phyloP scores from a whole-genome alignment of 2,329 filamentous ascomycete genomes.

The Plectosphaerella plurivora region DNA sequence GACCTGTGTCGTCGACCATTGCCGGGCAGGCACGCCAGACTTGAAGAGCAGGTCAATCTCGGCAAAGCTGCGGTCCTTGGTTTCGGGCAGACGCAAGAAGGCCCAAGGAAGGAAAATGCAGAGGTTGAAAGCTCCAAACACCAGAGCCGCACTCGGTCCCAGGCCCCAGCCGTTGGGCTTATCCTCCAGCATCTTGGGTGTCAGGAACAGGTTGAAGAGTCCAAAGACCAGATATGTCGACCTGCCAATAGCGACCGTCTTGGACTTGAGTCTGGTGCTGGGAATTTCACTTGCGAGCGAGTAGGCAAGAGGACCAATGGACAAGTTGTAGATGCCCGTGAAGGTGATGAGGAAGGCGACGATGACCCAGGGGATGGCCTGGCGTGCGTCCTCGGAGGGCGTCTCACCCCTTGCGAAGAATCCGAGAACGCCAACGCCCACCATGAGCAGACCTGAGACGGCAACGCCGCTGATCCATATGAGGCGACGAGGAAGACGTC shows the following conservation, averaged over 20 bases:
- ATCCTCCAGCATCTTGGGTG: slow-evolving; percentile 14
- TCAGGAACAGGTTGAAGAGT: slow-evolving; percentile 14
- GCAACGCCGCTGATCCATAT: slow-evolving; percentile 36
- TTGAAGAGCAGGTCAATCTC: slow-evolving; percentile 18
- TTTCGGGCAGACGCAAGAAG: slow-evolving; percentile 16
- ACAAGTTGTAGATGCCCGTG: slow-evolving; percentile 36
- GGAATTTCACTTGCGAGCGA: slow-evolving; percentile 37
- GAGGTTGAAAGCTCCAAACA: slow-evolving; percentile 12
- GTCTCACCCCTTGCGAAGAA: slow-evolving; percentile 12
- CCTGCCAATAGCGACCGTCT: slow-evolving; percentile 15
- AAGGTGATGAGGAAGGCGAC: slow-evolving; percentile 32
- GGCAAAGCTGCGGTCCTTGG: slow-evolving; percentile 13
- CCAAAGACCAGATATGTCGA: slow-evolving; percentile 10
- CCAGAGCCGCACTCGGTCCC: slow-evolving; percentile 11
- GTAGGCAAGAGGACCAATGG: slow-evolving; percentile 31
- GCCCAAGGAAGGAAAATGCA: slow-evolving; percentile 13
- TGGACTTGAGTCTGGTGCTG: slow-evolving; percentile 14
- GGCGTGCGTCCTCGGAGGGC: slow-evolving; percentile 2
- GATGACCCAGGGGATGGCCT: slow-evolving; percentile 23
- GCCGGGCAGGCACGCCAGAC: slow-evolving; percentile 13
- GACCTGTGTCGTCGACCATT: slow-evolving; percentile 6
- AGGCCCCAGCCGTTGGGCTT: slow-evolving; percentile 13
- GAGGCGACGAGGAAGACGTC: slow-evolving; percentile 32
- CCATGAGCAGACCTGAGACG: slow-evolving; percentile 26
- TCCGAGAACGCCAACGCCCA: slow-evolving; percentile 27